phyloP scores from a whole-genome alignment of 352 stramenopile species.

The Aphanomyces astaci region DNA sequence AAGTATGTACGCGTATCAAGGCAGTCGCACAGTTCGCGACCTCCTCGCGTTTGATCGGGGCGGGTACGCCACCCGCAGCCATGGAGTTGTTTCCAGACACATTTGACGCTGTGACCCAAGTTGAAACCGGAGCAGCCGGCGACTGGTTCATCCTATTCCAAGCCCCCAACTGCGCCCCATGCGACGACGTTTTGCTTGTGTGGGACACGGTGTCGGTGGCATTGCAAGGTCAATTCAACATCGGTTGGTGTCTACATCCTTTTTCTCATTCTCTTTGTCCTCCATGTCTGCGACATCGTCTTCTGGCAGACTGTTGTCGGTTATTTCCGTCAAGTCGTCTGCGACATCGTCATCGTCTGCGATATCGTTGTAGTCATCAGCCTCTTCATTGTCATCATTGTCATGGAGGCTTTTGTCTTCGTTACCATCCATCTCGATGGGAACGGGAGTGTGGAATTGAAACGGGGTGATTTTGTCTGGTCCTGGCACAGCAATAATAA shows the following conservation, averaged over 20 bases:
- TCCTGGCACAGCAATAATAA: neutral
- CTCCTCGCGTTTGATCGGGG: neutral
- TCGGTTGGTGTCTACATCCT: too few species aligned
- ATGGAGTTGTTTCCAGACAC: neutral
- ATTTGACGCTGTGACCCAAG: conserved; percentile 2
- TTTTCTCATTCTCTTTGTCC: too few species aligned
- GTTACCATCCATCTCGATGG: neutral
- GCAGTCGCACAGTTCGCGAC: neutral
- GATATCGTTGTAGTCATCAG: too few species aligned
- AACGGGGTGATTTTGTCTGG: neutral
- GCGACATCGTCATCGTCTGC: too few species aligned
- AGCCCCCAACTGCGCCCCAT: neutral
- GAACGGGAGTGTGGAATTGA: neutral
- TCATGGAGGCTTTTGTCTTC: too few species aligned
- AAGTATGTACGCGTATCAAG: neutral
- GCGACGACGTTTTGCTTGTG: neutral
- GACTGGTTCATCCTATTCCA: conserved; percentile 9
- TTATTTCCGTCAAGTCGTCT: too few species aligned
- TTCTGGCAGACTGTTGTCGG: too few species aligned
- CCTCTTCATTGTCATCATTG: too few species aligned
- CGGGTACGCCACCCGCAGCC: neutral
- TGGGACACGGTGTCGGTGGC: neutral
- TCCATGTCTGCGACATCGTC: too few species aligned
- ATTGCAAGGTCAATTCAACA: neutral
- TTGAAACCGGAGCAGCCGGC: neutral